Base-by-base conservation (phyloP, 2,329 filamentous ascomycete species). In the Fusarium sororula region DNA sequence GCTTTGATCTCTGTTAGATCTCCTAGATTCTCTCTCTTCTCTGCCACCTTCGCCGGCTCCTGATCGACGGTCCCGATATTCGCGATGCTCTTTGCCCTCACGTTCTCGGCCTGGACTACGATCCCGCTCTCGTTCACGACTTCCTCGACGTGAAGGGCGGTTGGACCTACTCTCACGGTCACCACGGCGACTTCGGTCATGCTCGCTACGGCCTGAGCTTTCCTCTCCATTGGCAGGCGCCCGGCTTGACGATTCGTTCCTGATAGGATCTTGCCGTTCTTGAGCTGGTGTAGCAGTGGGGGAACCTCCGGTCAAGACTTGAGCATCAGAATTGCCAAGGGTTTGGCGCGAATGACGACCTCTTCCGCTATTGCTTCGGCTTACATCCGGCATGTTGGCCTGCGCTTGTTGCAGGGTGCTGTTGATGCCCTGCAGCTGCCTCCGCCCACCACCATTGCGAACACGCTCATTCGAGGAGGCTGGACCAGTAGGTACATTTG, bases 391-490 rank as follows among this genome's bases (percentile, higher is more conserved):
- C 82, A 77, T 84, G 73, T 75, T 87, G 79, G 76, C 78, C 77
- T 86, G 87, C 2, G 85, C 85, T 79, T 88, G 86, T 72, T 88
- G 86, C 8, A 91, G 83, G 57, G 86, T 89, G 70, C 82, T 90
- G 74, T 91, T 90, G 67, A 92, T 91, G 51, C 88, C 87, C 18
- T 87, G 86, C 37, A 92, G 82, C 74, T 91, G 88, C 65, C 89
- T 84, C 66, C 85, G 83, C 24, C 86, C 83, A 37, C 87, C 85
- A 74, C 72, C 81, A 35, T 77, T 78, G 42, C 80, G 75, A 32
- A 75, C 66, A 37, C 85, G 81, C 35, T 86, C 84, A 26, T 79
- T 78, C 14, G 77, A 73, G 32, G 82, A 81, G 15, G 83, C 76
- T 20, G 82, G 82, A 0, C 81, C 82, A 12, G 84, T 83, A 4